Conservation (phyloP, 2,329 filamentous ascomycete genomes). For the Amylocarpus encephaloides region DNA sequence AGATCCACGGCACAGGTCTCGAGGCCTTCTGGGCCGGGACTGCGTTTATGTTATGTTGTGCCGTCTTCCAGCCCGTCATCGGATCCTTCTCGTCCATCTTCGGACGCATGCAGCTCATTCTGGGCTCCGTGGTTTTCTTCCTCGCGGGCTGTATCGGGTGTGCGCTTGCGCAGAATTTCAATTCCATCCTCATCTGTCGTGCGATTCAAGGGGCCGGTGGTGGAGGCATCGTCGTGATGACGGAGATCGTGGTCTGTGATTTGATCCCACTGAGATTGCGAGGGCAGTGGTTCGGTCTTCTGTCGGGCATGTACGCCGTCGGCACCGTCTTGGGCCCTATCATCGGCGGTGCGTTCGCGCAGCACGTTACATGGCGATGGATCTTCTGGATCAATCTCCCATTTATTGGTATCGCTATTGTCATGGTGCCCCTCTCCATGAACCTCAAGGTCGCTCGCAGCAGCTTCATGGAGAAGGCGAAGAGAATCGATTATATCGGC, state of each 20-base stretch:
- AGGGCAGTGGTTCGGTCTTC: constrained; percentile 31
- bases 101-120: constrained; percentile 27
- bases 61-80: constrained; percentile 47
- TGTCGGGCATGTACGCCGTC: constrained; percentile 16
- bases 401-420: constrained; percentile 1
- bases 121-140: constrained; percentile 27
- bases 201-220: constrained; percentile 41
- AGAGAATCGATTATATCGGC: constrained; percentile 22
- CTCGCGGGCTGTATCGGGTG: constrained; percentile 32
- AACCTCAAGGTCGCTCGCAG: background rate
- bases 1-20: constrained; percentile 42
- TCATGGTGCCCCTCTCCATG: constrained; percentile 4
- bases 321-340: constrained; percentile 29
- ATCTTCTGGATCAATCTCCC: constrained; percentile 44
- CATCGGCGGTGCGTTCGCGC: constrained; percentile 27
- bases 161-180: constrained; percentile 30
- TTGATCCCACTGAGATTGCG: constrained; percentile 37
- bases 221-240: constrained; percentile 40
- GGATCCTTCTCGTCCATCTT: constrained; percentile 32
- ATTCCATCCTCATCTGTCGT: constrained; percentile 25
- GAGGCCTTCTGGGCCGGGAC: constrained; percentile 65
- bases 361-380: constrained; percentile 46
- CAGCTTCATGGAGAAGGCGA: constrained; percentile 12
- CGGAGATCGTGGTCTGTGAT: constrained; percentile 38
- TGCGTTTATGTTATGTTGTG: constrained; percentile 57